Percentiles rank a stretch among this genome's conserved stretches.
Evolutionary conservation across 1,284 basidiomycete species (phyloP).

Genomic region (Sanghuangporus sanghuang): DNA sequence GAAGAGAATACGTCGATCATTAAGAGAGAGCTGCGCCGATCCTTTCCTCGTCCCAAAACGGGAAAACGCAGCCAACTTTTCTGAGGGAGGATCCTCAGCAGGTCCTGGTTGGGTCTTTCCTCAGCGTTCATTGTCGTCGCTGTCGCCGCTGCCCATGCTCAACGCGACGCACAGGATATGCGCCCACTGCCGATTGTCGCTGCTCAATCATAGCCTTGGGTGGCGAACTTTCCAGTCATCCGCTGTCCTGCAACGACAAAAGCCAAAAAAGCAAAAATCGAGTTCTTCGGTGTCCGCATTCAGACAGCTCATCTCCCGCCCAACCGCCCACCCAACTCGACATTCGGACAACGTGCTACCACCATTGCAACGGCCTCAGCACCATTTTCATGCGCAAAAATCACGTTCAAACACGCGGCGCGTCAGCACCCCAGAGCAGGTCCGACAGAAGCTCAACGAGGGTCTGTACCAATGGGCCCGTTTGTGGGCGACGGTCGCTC

Average conservation of each 20-base stretch:
- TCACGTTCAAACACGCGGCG: background rate
- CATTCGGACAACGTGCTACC: background rate
- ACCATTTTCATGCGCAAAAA: background rate
- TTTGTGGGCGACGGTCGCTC: background rate
- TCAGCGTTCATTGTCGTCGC: background rate
- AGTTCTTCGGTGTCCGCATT: background rate
- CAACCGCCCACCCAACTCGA: background rate
- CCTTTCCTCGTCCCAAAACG: background rate
- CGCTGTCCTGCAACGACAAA: slow-evolving; percentile 18
- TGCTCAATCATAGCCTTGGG: slow-evolving; percentile 33
- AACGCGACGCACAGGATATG: slow-evolving; percentile 2
- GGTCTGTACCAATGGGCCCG: slow-evolving; percentile 6
- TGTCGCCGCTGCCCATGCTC: slow-evolving; percentile 1
- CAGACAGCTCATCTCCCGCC: background rate
- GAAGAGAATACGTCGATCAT: background rate
- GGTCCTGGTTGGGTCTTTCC: background rate
- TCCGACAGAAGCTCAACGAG: background rate
- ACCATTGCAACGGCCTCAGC: background rate
- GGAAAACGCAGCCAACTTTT: background rate
- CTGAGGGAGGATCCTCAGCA: background rate
- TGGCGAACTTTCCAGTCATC: slow-evolving; percentile 22
- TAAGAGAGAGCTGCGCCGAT: background rate
- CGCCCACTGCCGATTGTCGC: background rate
- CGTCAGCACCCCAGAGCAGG: background rate
- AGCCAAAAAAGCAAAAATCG: background rate